Evolutionary conservation across 345 rosid species (phyloP), one percentile per base, ranked within the genome.

Genomic region (Raphanus raphanistrum): DNA sequence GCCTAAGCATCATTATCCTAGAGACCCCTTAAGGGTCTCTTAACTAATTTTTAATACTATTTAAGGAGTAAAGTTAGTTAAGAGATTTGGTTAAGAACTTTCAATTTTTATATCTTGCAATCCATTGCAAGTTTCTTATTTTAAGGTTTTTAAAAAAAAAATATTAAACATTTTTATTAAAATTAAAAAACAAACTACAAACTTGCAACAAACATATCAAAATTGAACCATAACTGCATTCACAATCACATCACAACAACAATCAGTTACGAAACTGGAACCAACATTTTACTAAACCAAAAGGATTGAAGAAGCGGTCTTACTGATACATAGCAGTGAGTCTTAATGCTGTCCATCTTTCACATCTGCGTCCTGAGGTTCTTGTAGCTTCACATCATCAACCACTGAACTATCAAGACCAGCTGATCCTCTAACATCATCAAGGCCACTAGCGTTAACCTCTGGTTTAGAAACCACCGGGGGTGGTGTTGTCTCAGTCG

Each of bases 291-390:
- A 33, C 59, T 16, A 33, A 64, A 70, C 32, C 32, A 59, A n/a
- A 35, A 15, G 45, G 52, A 33, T 5, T 13, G 33, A 66, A 76
- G 64, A 58, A 77, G 16, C 65, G 43, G 54, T 55, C 96, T 86
- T 89, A 96, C 99, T 57, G 88, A 84, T 32, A 91, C 93, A 72
- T 83, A 95, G 88, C 99, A 95, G 84, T 95, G 99, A 38, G 99
- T 95, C 85, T 95, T 95, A 68, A 95, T 95, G 45, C 90, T 86
- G 61, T 95, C 98, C 99, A 95, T 95, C 75, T 59, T 81, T 78
- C 50, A 65, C 52, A 55, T 67, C 27, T 9, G 8, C 68, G 2
- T 6, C 17, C 70, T 41, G 32, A 41, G 70, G 32, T 26, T 66
- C 70, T 66, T 25, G 70, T 41, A 66, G 33, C 7, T 72, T 85